Evolutionary conservation across 2,329 filamentous ascomycete genomes (phyloP), one percentile per base, ranked within the genome.

Genomic region (Penicillium sp.): DNA sequence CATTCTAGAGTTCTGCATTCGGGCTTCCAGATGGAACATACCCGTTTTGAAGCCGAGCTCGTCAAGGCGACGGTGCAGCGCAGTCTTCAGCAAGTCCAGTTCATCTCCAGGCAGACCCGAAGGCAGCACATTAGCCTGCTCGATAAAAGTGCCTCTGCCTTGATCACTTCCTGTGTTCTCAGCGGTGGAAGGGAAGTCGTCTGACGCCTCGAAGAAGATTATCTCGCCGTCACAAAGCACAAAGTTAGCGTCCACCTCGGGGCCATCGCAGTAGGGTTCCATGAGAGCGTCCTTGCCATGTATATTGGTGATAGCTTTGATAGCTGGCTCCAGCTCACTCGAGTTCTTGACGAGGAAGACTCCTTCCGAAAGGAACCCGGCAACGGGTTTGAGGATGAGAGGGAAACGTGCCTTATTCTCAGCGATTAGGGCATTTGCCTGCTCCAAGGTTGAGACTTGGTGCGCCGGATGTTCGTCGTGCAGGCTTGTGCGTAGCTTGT

Each of bases 221-320:
- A 77, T 45, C 38, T 76, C 62, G 1, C 74, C 74, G 48, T 77
- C 64, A 14, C 64, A 61, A 0, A 78, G 53, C 5, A 74, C 65
- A 24, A 79, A 64, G 61, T 77, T 77, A 47, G 66, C 71, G 56
- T 77, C 75, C 1, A 78, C 64, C 56, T 78, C 76, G 0, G 75
- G 76, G 0, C 75, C 76, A 7, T 70, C 67, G 20, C 71, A 59
- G 55, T 77, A 78, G 9, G 63, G 60, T 55, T 78, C 74, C 1
- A 78, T 61, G 2, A 77, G 62, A 18, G 75, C 62, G 6, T 65
- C 58, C 1, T 35, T 56, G 11, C 63, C 33, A 60, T 66, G 60
- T 43, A 62, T 12, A 24, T 35, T 18, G 53, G 52, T 21, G 56
- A 61, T 30, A 60, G 61, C 20, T 12, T 55, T 45, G 5, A 70